These are phyloP conservation scores for Fonsecaea nubica DNA, from an alignment of 2,329 filamentous ascomycete species.

Conservation along the genomic window DNA sequence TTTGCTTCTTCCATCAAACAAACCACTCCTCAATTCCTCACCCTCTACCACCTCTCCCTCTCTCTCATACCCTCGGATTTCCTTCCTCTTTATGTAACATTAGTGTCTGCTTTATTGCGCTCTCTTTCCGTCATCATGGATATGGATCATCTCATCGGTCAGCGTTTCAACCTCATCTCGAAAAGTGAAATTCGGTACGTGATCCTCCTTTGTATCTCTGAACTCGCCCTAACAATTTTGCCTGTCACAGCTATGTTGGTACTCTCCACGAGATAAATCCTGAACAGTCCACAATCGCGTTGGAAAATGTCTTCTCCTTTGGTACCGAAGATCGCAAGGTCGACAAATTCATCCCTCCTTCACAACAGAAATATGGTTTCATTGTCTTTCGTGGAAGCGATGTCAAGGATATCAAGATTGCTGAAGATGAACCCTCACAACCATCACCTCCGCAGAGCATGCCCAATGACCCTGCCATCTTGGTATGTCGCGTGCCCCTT, in stretches of 20 bases:
- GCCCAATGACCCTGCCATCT: constrained; percentile 88
- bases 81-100: constrained; percentile 34
- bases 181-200: constrained; percentile 92
- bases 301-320: constrained; percentile 93
- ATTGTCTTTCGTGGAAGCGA: constrained; percentile 98
- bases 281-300: constrained; percentile 92
- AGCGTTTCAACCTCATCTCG: constrained; percentile 94
- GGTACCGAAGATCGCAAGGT: constrained; percentile 89
- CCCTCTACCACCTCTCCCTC: constrained; percentile 30
- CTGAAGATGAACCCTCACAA: constrained; percentile 74
- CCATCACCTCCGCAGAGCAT: constrained; percentile 72
- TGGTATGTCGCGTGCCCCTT: constrained; percentile 72
- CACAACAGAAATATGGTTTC: constrained; percentile 93
- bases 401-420: constrained; percentile 96
- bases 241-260: constrained; percentile 78
- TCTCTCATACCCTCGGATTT: constrained; percentile 11
- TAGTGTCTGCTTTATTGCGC: constrained; percentile 39
- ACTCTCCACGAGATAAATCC: constrained; percentile 98
- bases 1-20: constrained; percentile 33
- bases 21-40: constrained; percentile 7
- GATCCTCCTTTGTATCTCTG: constrained; percentile 32
- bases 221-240: constrained; percentile 45
- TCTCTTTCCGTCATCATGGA: constrained; percentile 49
- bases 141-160: constrained; percentile 62
- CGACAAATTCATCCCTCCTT: constrained; percentile 81